Evolutionary conservation across 2,329 filamentous ascomycete genomes (phyloP).

Genomic region (Botrytis elliptica): DNA sequence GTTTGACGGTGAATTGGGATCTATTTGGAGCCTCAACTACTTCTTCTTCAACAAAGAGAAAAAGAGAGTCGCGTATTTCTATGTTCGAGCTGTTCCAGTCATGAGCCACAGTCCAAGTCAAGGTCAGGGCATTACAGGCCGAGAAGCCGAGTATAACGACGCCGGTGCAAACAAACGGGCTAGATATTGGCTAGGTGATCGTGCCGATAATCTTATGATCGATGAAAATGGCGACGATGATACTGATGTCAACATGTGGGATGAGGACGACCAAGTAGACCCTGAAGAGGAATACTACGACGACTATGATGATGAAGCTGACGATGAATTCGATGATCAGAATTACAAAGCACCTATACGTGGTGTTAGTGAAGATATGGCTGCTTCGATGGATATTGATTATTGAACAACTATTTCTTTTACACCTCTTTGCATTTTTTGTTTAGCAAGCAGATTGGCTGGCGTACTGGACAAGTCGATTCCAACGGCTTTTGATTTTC

Average conservation of each 20-base stretch:
- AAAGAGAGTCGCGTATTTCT: slow-evolving; percentile 92
- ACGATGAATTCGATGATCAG: slow-evolving; percentile 41
- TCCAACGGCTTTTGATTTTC: slow-evolving; percentile 22
- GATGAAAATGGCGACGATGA: slow-evolving; percentile 44
- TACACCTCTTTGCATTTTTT: background rate
- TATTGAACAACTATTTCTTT: slow-evolving; percentile 24
- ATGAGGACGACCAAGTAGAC: slow-evolving; percentile 48
- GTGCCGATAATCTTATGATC: slow-evolving; percentile 45
- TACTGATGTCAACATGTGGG: slow-evolving; percentile 41
- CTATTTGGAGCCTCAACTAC: slow-evolving; percentile 94
- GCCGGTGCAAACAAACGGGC: slow-evolving; percentile 74
- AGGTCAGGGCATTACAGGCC: slow-evolving; percentile 39
- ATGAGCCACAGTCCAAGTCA: slow-evolving; percentile 61
- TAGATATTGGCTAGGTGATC: slow-evolving; percentile 82
- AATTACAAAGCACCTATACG: slow-evolving; percentile 49
- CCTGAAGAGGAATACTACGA: slow-evolving; percentile 46
- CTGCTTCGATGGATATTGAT: slow-evolving; percentile 61
- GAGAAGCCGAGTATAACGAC: slow-evolving; percentile 39
- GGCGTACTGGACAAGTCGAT: slow-evolving; percentile 22
- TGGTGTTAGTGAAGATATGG: slow-evolving; percentile 62
- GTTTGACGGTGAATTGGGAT: slow-evolving; percentile 86
- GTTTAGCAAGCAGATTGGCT: background rate
- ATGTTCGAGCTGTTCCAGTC: slow-evolving; percentile 83
- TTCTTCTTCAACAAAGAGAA: slow-evolving; percentile 95
- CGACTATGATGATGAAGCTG: slow-evolving; percentile 39